phyloP scores from a whole-genome alignment of 2,329 filamentous ascomycete genomes.

The Aspergillus pseudoglaucus region DNA sequence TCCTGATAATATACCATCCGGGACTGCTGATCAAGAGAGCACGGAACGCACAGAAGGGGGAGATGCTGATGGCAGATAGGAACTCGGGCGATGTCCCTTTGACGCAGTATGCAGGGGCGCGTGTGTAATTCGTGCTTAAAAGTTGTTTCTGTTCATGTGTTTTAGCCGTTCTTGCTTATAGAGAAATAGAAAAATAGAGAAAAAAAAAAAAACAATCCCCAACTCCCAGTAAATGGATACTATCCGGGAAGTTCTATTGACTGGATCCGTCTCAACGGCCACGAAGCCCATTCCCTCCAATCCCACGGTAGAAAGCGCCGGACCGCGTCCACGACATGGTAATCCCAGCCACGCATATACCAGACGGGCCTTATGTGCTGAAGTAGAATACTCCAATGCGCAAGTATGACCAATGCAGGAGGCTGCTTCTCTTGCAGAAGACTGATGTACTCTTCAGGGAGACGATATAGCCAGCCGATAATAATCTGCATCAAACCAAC shows the following conservation, averaged over 20 bases:
- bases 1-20: slow-evolving; percentile 21
- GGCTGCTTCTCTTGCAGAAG: slow-evolving; percentile 22
- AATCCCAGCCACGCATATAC: slow-evolving; percentile 29
- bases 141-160: neutral
- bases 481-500: slow-evolving; percentile 17
- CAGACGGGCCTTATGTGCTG: slow-evolving; percentile 17
- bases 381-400: slow-evolving; percentile 26
- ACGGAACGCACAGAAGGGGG: slow-evolving; percentile 8
- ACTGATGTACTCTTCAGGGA: slow-evolving; percentile 14
- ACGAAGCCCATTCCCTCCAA: slow-evolving; percentile 20
- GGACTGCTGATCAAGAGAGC: slow-evolving; percentile 15
- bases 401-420: slow-evolving; percentile 21
- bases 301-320: slow-evolving; percentile 10
- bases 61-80: slow-evolving; percentile 4
- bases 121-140: no score
- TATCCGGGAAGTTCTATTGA: neutral
- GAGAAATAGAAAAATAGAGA: neutral
- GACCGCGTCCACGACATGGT: slow-evolving; percentile 26
- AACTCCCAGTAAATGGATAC: neutral
- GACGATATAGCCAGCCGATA: slow-evolving; percentile 27
- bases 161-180: neutral
- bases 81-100: slow-evolving; percentile 11
- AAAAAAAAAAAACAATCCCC: neutral
- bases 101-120: slow-evolving; percentile 5
- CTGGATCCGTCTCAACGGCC: slow-evolving; percentile 11